Base-by-base conservation (phyloP, 768 basidiomycete species). In the Leucosporidium yakuticum region DNA sequence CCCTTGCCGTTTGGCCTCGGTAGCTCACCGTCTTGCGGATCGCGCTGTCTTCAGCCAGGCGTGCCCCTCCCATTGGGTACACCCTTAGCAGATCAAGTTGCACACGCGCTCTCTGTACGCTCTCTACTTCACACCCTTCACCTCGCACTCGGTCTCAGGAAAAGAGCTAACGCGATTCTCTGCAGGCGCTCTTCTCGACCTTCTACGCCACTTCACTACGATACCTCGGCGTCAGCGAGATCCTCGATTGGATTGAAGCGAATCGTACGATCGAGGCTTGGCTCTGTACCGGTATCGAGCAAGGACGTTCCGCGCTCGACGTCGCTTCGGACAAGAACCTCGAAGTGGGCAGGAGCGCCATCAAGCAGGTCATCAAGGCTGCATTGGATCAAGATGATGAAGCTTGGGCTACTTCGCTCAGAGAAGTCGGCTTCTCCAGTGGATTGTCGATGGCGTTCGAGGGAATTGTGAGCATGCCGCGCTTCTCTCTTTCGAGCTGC, bases 261-360 rank as follows among this genome's bases (percentile, higher is more conserved):
- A 69, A 65, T 50, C 61, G 67, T 8, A 72, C 71, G 4, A 64
- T 72, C 58, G 71, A 72, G 34, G 71, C 71, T 4, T 72, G 71
- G 70, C 63, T 72, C 62, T 56, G 65, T 23, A 66, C 67, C n/a
- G 71, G 71, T 1, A 39, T 72, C 48, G 71, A 72, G 56, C 64
- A 66, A 34, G 67, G 68, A 12, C 59, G 71, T 5, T 27, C 31
- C 2, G 67, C 71, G 1, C 59, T 31, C 12, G 71, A 72, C 7
- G 62, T 72, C 15, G 65, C 54, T n/a, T 49, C 60, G 44, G 20
- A 53, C 12, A 66, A 64, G 67, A 69, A 72, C 56, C 64, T 72
- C 58, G 71, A 66, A 25, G 66, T 72, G 15, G 71, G 71, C 2
- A 27, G 62, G 20, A 68, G 64, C n/a, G 68, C 71, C 39, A 69